These are phyloP conservation scores for Echinosophora koreensis DNA, from an alignment of 306 rosid species.

Conservation along the genomic window DNA sequence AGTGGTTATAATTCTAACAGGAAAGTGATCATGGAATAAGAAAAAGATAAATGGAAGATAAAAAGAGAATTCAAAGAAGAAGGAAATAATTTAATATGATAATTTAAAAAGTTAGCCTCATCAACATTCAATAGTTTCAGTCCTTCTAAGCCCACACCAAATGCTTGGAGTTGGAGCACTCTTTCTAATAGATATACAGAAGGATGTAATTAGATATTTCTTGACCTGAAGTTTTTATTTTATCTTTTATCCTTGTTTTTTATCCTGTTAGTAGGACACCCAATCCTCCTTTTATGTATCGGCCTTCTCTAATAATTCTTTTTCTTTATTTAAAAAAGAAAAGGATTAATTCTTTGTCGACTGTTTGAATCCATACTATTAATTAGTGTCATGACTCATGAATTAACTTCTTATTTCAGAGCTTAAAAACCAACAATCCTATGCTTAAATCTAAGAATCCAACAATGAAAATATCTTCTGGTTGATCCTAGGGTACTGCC, in stretches of 20 bases:
- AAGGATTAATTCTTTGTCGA: neutral
- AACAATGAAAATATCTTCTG: constrained; percentile 6
- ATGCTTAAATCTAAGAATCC: neutral
- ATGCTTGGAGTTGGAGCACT: constrained; percentile 1
- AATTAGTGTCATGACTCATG: neutral
- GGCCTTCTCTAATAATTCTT: neutral
- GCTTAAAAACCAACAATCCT: neutral
- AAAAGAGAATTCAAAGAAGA: constrained; percentile 1
- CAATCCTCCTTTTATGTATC: neutral
- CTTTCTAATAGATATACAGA: neutral
- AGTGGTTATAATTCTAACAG: constrained; percentile 19
- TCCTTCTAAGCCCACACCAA: constrained; percentile 5
- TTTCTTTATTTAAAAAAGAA: neutral
- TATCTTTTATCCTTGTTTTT: neutral
- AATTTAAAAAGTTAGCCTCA: constrained; percentile 31
- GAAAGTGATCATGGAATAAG: neutral
- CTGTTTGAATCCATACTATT: neutral
- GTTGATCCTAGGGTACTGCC: neutral
- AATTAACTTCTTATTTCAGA: constrained; percentile 6
- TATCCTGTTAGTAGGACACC: neutral
- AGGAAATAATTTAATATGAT: constrained; percentile 18
- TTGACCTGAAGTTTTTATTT: neutral
- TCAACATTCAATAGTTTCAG: neutral
- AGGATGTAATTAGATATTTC: neutral
- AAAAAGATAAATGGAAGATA: neutral